Evolutionary conservation across 257 asterid species (phyloP).

Genomic region (Thymus mandschuricus): DNA sequence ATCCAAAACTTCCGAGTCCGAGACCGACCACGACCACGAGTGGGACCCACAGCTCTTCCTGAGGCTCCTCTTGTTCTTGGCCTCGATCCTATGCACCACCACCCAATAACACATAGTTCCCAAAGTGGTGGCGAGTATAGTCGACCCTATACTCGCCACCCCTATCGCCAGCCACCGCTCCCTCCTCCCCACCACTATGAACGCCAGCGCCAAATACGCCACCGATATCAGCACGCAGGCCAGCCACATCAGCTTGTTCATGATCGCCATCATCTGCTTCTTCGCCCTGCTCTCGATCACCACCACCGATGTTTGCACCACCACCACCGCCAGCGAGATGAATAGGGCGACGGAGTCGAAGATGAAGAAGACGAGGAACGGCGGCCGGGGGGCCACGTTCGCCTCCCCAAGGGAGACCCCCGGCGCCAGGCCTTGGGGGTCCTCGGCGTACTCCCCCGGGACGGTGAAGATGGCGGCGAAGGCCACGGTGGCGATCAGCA

Average conservation of each 20-base stretch:
- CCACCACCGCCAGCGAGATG: slow-evolving; percentile 58
- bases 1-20: slow-evolving; percentile 62
- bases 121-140: slow-evolving; percentile 47
- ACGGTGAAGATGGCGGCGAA: slow-evolving; percentile 62
- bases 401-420: slow-evolving; percentile 55
- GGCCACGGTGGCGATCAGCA: slow-evolving; percentile 57
- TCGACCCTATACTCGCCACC: slow-evolving; percentile 48
- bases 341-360: slow-evolving; percentile 53
- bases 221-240: slow-evolving; percentile 54
- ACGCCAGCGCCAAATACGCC: slow-evolving; percentile 52
- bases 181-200: slow-evolving; percentile 47
- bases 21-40: slow-evolving; percentile 50
- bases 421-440: slow-evolving; percentile 25
- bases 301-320: slow-evolving; percentile 59
- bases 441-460: slow-evolving; percentile 51
- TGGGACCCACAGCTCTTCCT: slow-evolving; percentile 37
- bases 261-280: slow-evolving; percentile 61
- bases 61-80: slow-evolving; percentile 32
- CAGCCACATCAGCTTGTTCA: slow-evolving; percentile 63
- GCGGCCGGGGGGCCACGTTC: slow-evolving; percentile 36
- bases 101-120: slow-evolving; percentile 60
- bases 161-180: slow-evolving; percentile 51
- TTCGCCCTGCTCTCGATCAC: slow-evolving; percentile 59
- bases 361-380: slow-evolving; percentile 53
- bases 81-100: slow-evolving; percentile 46